Evolutionary conservation across 108 stramenopile genomes (phyloP).

Genomic region (Cyclotella sp.): DNA sequence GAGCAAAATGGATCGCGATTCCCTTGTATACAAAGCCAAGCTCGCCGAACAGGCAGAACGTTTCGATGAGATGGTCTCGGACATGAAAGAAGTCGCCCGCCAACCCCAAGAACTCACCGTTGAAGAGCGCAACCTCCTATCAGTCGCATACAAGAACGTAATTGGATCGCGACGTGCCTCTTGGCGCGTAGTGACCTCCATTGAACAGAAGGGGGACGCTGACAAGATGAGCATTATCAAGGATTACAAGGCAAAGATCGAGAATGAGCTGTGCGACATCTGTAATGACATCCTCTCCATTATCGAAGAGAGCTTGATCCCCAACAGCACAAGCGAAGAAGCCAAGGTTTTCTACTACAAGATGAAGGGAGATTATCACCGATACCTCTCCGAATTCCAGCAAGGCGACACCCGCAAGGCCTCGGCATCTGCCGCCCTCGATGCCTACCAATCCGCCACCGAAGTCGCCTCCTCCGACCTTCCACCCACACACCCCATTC

Average conservation of each 20-base stretch:
- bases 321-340: slow-evolving; percentile 97
- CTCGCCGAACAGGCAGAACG: slow-evolving; percentile 99
- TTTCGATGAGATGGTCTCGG: slow-evolving; percentile 94
- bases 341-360: slow-evolving; percentile 99
- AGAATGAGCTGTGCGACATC: slow-evolving; percentile 94
- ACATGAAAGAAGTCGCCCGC: slow-evolving; percentile 99
- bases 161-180: slow-evolving; percentile 99
- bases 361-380: slow-evolving; percentile 99
- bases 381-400: slow-evolving; percentile 98
- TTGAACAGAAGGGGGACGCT: slow-evolving; percentile 98
- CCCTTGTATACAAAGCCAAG: slow-evolving; percentile 98
- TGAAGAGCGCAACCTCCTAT: slow-evolving; percentile 99
- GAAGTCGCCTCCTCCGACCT: slow-evolving; percentile 95
- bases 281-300: slow-evolving; percentile 98
- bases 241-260: slow-evolving; percentile 97
- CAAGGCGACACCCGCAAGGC: slow-evolving; percentile 87
- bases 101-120: slow-evolving; percentile 98
- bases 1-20: slow-evolving; percentile 81
- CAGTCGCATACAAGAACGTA: slow-evolving; percentile 99
- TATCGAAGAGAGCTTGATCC: slow-evolving; percentile 98
- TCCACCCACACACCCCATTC: slow-evolving; percentile 99
- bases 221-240: slow-evolving; percentile 96
- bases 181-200: slow-evolving; percentile 99
- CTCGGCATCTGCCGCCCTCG: slow-evolving; percentile 93
- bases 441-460: slow-evolving; percentile 97